These are phyloP conservation scores for Cercophora samala DNA, from an alignment of 495 filamentous ascomycete genomes.

Conservation along the genomic window DNA sequence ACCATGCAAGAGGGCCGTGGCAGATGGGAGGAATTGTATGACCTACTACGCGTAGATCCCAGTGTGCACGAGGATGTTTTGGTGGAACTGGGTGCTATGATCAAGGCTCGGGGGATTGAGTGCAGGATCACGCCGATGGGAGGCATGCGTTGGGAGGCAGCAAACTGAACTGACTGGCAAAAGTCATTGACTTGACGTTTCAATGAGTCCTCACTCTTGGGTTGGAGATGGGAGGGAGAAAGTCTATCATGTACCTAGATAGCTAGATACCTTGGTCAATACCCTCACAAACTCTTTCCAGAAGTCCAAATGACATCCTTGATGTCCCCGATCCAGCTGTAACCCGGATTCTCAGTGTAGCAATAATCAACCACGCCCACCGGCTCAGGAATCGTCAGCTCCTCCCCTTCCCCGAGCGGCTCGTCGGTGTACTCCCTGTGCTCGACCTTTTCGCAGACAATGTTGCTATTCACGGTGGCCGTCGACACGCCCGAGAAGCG, in stretches of 20 bases:
- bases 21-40: too few relatives aligned
- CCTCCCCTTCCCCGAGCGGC: not conserved
- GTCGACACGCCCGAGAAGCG: not conserved
- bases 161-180: too few relatives aligned
- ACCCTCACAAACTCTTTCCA: not conserved
- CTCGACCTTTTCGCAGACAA: not conserved
- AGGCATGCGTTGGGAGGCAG: too few relatives aligned
- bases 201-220: not conserved
- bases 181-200: too few relatives aligned
- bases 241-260: not conserved
- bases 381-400: not conserved
- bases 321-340: not conserved
- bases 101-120: too few relatives aligned
- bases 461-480: not conserved
- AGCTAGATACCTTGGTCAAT: not conserved
- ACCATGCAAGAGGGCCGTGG: too few relatives aligned
- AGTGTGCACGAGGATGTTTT: too few relatives aligned
- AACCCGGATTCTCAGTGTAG: not conserved
- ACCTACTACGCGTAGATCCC: too few relatives aligned
- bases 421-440: not conserved
- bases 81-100: too few relatives aligned
- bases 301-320: not conserved
- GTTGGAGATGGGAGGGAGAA: not conserved
- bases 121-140: too few relatives aligned
- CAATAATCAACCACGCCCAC: not conserved